Evolutionary conservation across 805 yeast genomes (phyloP).

Genomic region (Scheffersomyces stipitis): DNA sequence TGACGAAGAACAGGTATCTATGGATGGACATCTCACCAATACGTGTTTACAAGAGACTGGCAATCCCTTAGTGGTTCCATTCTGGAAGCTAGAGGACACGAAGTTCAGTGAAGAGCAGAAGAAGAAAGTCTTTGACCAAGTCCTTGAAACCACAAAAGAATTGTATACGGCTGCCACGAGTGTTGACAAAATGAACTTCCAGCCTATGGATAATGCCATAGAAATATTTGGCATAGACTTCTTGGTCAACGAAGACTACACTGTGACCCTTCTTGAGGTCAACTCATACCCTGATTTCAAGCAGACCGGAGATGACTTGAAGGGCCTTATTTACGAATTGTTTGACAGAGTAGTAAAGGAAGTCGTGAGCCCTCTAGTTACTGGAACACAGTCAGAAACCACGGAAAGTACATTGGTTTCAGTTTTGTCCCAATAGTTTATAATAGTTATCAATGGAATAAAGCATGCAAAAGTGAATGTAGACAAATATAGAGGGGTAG

Average conservation of each 20-base stretch:
- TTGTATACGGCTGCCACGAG: conserved; percentile 76
- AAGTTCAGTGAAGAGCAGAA: conserved; percentile 27
- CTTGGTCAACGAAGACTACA: conserved; percentile 56
- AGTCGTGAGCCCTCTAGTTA: conserved; percentile 52
- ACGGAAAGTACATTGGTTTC: conserved; percentile 24
- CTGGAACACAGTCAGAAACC: conserved; percentile 8
- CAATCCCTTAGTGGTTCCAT: conserved; percentile 58
- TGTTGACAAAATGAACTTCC: conserved; percentile 82
- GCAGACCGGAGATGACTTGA: conserved; percentile 84
- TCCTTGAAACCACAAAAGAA: conserved; percentile 65
- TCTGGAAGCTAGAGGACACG: conserved; percentile 54
- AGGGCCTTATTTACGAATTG: conserved; percentile 61
- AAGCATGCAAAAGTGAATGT: too few relatives aligned
- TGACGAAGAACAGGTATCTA: conserved; percentile 34
- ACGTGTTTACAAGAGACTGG: conserved; percentile 79
- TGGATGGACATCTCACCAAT: conserved; percentile 85
- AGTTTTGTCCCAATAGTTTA: conserved; percentile 33
- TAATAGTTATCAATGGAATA: too few relatives aligned
- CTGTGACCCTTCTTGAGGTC: conserved; percentile 73
- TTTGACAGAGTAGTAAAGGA: conserved; percentile 55
- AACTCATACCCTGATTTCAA: conserved; percentile 96
- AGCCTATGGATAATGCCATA: conserved; percentile 74
- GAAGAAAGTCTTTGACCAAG: conserved; percentile 47
- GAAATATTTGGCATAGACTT: conserved; percentile 92
- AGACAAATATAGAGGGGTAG: too few relatives aligned